Percentiles rank a stretch among this genome's conserved stretches.
phyloP scores from a whole-genome alignment of 805 yeast genomes.

The Metschnikowia kofuensis region DNA sequence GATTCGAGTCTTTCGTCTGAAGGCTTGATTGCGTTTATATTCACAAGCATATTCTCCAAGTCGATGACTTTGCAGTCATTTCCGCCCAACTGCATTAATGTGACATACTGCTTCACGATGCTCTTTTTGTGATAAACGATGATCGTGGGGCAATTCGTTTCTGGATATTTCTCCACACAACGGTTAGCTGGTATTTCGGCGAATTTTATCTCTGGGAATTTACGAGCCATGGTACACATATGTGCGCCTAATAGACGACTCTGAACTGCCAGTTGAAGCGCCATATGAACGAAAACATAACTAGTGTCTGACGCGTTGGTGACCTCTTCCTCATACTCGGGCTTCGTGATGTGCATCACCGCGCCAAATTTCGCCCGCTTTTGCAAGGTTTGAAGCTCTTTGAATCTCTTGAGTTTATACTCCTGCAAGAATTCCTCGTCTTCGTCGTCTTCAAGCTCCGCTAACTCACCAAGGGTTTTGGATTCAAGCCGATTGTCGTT shows the following conservation, averaged over 20 bases:
- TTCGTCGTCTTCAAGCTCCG: slow-evolving; percentile 86
- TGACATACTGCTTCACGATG: slow-evolving; percentile 76
- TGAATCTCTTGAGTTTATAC: slow-evolving; percentile 74
- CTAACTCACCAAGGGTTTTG: slow-evolving; percentile 76
- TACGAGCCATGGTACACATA: slow-evolving; percentile 56
- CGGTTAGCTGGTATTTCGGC: slow-evolving; percentile 89
- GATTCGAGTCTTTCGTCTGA: slow-evolving; percentile 64
- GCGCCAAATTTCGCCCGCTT: slow-evolving; percentile 65
- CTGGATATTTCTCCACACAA: slow-evolving; percentile 92
- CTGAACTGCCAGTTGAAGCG: slow-evolving; percentile 66
- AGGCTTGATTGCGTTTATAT: slow-evolving; percentile 59
- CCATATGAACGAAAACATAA: slow-evolving; percentile 77
- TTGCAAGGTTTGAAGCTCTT: slow-evolving; percentile 64
- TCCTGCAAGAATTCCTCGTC: slow-evolving; percentile 83
- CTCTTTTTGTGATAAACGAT: slow-evolving; percentile 76
- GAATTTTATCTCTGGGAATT: slow-evolving; percentile 79
- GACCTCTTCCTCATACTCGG: slow-evolving; percentile 82
- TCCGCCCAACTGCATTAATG: slow-evolving; percentile 82
- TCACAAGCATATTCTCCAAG: slow-evolving; percentile 69
- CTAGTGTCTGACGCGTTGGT: slow-evolving; percentile 67
- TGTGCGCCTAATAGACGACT: slow-evolving; percentile 66
- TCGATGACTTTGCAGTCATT: slow-evolving; percentile 67
- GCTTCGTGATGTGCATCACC: slow-evolving; percentile 76
- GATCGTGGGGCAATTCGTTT: slow-evolving; percentile 84
- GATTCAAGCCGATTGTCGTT: slow-evolving; percentile 81